Conservation (phyloP, 2,329 filamentous ascomycete species). For the Westerdykella ornata region DNA sequence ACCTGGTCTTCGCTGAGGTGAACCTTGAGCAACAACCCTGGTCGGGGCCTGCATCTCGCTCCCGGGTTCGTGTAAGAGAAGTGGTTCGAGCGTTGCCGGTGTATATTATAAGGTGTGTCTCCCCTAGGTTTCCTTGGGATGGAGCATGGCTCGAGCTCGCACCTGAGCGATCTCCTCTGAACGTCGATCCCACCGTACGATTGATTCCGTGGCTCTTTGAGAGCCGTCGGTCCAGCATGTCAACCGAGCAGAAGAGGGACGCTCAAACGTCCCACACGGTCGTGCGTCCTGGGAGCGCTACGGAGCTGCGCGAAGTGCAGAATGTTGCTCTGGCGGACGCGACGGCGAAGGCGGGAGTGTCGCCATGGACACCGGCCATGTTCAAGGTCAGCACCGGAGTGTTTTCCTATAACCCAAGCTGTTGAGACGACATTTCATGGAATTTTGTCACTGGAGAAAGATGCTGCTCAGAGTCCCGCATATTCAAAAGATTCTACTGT, state of each 20-base stretch:
- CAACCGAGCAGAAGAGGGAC: conserved; percentile 4
- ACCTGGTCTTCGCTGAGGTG: conserved; percentile 6
- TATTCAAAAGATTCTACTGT: background rate
- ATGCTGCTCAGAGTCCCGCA: background rate
- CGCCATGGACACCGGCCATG: conserved; percentile 40
- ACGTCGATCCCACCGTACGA: background rate
- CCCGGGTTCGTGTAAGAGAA: conserved; percentile 3
- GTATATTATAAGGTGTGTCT: conserved; percentile 10
- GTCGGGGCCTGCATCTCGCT: conserved; percentile 4
- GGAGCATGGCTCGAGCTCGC: conserved; percentile 12
- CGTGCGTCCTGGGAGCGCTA: conserved; percentile 15
- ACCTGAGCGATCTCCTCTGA: conserved; percentile 6
- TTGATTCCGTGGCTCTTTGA: background rate
- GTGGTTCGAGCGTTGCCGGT: conserved; percentile 5
- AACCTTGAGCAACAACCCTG: conserved; percentile 3
- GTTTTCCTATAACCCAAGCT: background rate
- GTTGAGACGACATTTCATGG: no score
- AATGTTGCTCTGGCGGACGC: conserved; percentile 43
- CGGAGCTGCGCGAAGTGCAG: conserved; percentile 34
- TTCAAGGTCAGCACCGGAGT: conserved; percentile 32
- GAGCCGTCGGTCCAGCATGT: conserved; percentile 6
- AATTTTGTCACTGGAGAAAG: no score
- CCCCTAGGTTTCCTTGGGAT: no score
- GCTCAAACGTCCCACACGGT: conserved; percentile 11
- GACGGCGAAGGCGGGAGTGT: conserved; percentile 40